Evolutionary conservation across 2,329 filamentous ascomycete species (phyloP).

Genomic region (Calonectria pauciramosa): DNA sequence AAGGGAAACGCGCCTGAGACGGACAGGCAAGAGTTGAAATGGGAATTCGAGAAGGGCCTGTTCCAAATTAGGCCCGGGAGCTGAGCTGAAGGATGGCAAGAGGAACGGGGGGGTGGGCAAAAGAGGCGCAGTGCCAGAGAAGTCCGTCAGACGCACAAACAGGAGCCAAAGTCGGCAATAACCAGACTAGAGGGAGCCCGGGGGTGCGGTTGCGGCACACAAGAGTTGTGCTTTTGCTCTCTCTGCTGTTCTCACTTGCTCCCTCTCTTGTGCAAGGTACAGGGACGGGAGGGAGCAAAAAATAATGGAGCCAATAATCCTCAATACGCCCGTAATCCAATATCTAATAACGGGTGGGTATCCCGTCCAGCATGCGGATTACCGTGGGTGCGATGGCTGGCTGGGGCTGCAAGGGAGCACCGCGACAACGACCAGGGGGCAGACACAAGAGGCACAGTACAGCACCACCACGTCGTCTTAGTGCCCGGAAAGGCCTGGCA

Average conservation of each 20-base stretch:
- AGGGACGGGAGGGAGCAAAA: not conserved
- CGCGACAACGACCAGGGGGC: constrained; percentile 1
- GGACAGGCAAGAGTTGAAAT: constrained; percentile 15
- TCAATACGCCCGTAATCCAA: constrained; percentile 15
- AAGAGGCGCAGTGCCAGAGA: constrained; percentile 23
- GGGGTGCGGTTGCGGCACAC: constrained; percentile 3
- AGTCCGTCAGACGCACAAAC: constrained; percentile 9
- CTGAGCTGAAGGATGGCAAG: constrained; percentile 20
- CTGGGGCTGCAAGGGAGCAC: constrained; percentile 11
- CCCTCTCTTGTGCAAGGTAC: not conserved
- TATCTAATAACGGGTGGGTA: constrained; percentile 23
- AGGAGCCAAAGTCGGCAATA: constrained; percentile 9
- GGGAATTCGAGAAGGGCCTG: constrained; percentile 21
- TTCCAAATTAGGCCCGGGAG: constrained; percentile 30
- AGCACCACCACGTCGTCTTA: not conserved
- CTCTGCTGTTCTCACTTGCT: no score
- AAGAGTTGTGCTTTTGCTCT: not conserved
- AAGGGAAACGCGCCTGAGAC: constrained; percentile 20
- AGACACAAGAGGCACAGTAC: constrained; percentile 7
- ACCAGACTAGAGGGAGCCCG: not conserved
- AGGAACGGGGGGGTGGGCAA: not conserved
- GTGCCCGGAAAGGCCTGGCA: constrained; percentile 1
- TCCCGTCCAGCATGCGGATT: constrained; percentile 9
- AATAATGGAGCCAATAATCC: constrained; percentile 20
- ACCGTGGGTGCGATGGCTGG: not conserved